These are phyloP conservation scores for Gilbertella persicaria DNA, from an alignment of 371 early-diverging fungal genomes.

Conservation along the genomic window DNA sequence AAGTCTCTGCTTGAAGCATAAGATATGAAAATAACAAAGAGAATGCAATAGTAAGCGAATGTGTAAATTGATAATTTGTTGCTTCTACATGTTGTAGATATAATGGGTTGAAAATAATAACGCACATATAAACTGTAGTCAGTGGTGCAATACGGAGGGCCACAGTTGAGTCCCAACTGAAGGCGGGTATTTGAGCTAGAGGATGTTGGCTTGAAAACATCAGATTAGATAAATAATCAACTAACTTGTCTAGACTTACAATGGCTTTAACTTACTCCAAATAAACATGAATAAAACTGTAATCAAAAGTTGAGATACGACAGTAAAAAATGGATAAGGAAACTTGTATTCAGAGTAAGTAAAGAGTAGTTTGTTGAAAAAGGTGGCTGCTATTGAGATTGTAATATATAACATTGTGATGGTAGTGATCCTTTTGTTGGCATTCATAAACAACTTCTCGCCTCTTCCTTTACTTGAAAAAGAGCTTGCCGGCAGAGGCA, in stretches of 20 bases:
- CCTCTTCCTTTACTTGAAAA: constrained; percentile 3
- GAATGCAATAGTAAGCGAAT: constrained; percentile 61
- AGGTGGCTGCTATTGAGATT: constrained; percentile 54
- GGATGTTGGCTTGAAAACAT: background rate
- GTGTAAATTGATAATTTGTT: constrained; percentile 59
- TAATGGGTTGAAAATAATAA: constrained; percentile 59
- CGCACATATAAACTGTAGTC: constrained; percentile 55
- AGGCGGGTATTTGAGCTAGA: constrained; percentile 42
- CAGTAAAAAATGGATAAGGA: constrained; percentile 62
- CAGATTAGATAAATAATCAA: too few relatives aligned
- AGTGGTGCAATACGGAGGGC: constrained; percentile 54
- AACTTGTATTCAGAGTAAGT: constrained; percentile 54
- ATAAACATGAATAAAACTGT: constrained; percentile 45
- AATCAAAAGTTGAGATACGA: constrained; percentile 56
- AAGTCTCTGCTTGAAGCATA: constrained; percentile 45
- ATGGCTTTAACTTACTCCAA: constrained; percentile 43
- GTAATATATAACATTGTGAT: constrained; percentile 53
- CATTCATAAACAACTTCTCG: constrained; percentile 7
- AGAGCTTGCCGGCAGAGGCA: constrained; percentile 24
- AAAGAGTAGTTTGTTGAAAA: constrained; percentile 62
- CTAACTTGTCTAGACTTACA: constrained; percentile 25
- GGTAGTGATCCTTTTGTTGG: constrained; percentile 7
- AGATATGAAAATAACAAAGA: constrained; percentile 56
- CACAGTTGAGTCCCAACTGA: constrained; percentile 46
- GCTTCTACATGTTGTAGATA: constrained; percentile 62